Conservation (phyloP, 345 rosid species). For the Adansonia digitata region DNA sequence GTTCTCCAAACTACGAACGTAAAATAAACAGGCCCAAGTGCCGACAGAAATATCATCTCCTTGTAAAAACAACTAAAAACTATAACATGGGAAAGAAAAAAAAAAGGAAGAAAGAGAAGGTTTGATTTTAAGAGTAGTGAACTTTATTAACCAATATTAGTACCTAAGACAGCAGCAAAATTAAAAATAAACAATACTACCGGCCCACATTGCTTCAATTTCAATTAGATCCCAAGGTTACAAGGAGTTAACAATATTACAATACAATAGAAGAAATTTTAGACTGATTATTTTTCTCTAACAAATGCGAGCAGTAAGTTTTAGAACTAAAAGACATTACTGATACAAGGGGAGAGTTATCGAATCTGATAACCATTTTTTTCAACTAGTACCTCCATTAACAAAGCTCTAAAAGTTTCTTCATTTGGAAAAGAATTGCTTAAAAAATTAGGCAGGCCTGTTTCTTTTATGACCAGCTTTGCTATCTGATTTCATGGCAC, state of each 20-base stretch:
- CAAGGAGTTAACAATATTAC: conserved; percentile 31
- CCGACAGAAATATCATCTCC: not conserved
- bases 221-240: conserved; percentile 34
- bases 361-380: conserved; percentile 30
- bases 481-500: conserved; percentile 40
- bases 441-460: conserved; percentile 45
- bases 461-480: conserved; percentile 49
- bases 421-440: conserved; percentile 23
- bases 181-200: conserved; percentile 3
- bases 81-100: not conserved
- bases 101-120: not conserved
- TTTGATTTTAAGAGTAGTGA: not conserved
- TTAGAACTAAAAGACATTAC: conserved; percentile 21
- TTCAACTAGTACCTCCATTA: conserved; percentile 10
- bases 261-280: conserved; percentile 17
- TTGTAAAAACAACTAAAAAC: not conserved
- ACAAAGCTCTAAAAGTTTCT: conserved; percentile 18
- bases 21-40: no score
- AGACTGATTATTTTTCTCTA: conserved; percentile 34
- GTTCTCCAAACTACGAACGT: no score
- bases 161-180: not conserved
- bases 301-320: conserved; percentile 18
- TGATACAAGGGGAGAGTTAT: conserved; percentile 20
- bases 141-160: conserved; percentile 1
- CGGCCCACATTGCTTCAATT: conserved; percentile 19